phyloP scores from a whole-genome alignment of 2,329 filamentous ascomycete genomes.

The Pseudocercospora eumusae region DNA sequence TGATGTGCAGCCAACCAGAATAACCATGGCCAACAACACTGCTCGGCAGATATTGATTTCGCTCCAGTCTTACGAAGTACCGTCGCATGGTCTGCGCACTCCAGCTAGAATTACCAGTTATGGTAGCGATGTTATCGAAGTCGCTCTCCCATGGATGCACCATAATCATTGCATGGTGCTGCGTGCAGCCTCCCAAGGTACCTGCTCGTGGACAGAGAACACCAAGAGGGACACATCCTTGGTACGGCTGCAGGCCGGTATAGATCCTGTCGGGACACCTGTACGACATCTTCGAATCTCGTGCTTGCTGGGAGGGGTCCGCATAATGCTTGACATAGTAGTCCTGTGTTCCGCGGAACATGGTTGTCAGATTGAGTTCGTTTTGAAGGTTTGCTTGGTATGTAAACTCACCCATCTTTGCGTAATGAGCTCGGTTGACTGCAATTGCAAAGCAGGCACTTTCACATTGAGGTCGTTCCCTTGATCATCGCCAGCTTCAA shows the following conservation, averaged over 20 bases:
- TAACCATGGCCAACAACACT: constrained; percentile 56
- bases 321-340: constrained; percentile 66
- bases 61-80: constrained; percentile 58
- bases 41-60: constrained; percentile 53
- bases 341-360: constrained; percentile 55
- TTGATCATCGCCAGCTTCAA: constrained; percentile 63
- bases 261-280: constrained; percentile 46
- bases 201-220: constrained; percentile 61
- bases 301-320: constrained; percentile 55
- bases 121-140: constrained; percentile 57
- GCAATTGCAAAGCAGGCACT: constrained; percentile 57
- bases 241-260: constrained; percentile 56
- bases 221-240: constrained; percentile 55
- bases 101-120: constrained; percentile 65
- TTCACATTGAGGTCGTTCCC: constrained; percentile 55
- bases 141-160: constrained; percentile 61
- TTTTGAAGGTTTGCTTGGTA: background rate
- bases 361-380: constrained; percentile 1
- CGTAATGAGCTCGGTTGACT: constrained; percentile 56
- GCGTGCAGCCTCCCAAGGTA: constrained; percentile 53
- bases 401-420: constrained; percentile 41
- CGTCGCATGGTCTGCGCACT: constrained; percentile 58
- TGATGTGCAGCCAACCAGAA: constrained; percentile 59
- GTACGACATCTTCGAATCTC: constrained; percentile 63
- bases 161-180: constrained; percentile 63